phyloP scores from a whole-genome alignment of 1,139 yeast species.

The Geotrichum citri-aurantii region DNA sequence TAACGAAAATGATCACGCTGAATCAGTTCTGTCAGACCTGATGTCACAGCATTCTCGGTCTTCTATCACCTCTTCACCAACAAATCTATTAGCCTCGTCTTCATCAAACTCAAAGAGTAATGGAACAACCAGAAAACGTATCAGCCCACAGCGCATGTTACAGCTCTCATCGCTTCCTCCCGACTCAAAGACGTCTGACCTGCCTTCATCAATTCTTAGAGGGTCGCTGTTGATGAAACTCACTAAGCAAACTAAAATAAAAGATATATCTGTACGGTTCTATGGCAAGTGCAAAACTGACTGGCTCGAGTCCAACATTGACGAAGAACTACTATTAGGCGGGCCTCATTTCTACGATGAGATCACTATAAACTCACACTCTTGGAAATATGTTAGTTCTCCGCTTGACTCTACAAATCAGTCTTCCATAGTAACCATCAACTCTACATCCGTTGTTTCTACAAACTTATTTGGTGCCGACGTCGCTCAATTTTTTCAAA shows the following conservation, averaged over 20 bases:
- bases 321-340: neutral
- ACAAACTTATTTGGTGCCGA: conserved; percentile 36
- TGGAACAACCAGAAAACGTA: neutral
- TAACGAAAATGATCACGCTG: neutral
- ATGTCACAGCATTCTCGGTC: neutral
- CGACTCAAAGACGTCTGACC: conserved; percentile 31
- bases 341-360: conserved; percentile 33
- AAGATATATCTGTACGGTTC: conserved; percentile 54
- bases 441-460: conserved; percentile 28
- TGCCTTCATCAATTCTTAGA: conserved; percentile 70
- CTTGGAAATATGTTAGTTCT: conserved; percentile 35
- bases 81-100: neutral
- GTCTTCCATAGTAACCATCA: conserved; percentile 22
- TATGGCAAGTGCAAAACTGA: conserved; percentile 70
- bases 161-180: conserved; percentile 9
- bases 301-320: conserved; percentile 60
- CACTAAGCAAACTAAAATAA: conserved; percentile 65
- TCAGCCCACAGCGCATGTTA: neutral
- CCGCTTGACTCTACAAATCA: conserved; percentile 14
- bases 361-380: conserved; percentile 32
- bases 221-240: conserved; percentile 73
- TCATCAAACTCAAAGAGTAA: neutral
- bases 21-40: neutral
- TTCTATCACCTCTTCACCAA: neutral
- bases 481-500: conserved; percentile 12